These are phyloP conservation scores for Cylindrodendrum hubeiense DNA, from an alignment of 2,329 filamentous ascomycete species.

Conservation along the genomic window DNA sequence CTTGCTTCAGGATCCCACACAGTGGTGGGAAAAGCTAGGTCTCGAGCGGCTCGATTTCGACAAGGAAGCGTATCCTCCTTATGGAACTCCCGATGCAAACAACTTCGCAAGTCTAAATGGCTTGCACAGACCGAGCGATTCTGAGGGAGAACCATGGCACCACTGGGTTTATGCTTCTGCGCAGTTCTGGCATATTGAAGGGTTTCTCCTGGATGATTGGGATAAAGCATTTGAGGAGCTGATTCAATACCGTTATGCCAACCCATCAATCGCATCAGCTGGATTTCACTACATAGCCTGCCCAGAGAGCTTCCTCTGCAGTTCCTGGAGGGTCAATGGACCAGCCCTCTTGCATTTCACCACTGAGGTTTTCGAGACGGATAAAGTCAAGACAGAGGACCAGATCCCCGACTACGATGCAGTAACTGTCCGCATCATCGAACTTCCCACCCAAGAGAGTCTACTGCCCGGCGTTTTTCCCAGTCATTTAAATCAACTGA, in stretches of 20 bases:
- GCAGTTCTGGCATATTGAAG: constrained; percentile 1
- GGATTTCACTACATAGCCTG: constrained; percentile 11
- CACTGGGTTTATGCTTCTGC: constrained; percentile 15
- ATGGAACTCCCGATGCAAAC: neutral
- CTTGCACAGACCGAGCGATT: neutral
- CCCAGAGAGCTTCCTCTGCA: constrained; percentile 10
- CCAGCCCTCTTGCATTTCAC: constrained; percentile 22
- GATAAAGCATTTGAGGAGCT: constrained; percentile 16
- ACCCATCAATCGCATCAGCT: neutral
- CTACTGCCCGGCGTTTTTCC: constrained; percentile 7
- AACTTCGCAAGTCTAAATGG: neutral
- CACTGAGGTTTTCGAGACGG: constrained; percentile 1
- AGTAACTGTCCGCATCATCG: constrained; percentile 12
- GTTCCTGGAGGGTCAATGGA: constrained; percentile 10
- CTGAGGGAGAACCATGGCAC: constrained; percentile 1
- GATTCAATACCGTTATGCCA: constrained; percentile 8
- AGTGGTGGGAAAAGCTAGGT: constrained; percentile 19
- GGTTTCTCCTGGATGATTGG: constrained; percentile 8
- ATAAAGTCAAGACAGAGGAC: neutral
- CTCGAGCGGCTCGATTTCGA: constrained; percentile 12
- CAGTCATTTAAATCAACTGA: constrained; percentile 18
- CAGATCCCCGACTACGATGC: neutral
- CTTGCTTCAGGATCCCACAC: constrained; percentile 8
- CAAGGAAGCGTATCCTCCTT: neutral
- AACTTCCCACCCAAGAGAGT: neutral